Percentiles rank a stretch among this genome's conserved stretches.
Conservation (phyloP, 306 rosid species). For the Leucaena leucocephala region DNA sequence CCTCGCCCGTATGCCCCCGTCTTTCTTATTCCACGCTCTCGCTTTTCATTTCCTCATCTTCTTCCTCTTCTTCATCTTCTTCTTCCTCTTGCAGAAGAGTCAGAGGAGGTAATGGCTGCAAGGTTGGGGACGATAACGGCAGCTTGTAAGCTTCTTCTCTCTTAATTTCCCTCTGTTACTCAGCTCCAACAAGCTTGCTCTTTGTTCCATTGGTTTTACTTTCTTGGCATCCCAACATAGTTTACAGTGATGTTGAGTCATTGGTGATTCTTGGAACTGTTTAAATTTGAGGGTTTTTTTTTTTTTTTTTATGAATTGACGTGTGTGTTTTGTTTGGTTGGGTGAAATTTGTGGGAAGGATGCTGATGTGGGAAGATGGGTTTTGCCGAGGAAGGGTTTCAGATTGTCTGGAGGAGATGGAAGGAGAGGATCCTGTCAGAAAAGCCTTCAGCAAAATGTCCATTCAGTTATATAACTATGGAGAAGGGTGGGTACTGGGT, state of each 20-base stretch:
- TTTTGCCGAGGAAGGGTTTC: conserved; percentile 82
- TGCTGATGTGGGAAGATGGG: conserved; percentile 99
- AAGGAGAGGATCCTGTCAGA: conserved; percentile 92
- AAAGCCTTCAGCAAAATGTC: conserved; percentile 99
- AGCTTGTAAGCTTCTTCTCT: conserved; percentile 66
- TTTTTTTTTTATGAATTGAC: background rate
- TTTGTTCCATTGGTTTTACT: background rate
- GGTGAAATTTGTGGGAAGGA: conserved; percentile 53
- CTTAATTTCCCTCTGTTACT: background rate
- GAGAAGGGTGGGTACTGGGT: conserved; percentile 99
- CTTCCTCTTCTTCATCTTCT: conserved; percentile 40
- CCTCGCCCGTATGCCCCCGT: conserved; percentile 87
- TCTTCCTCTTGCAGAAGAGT: conserved; percentile 68
- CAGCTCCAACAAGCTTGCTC: background rate
- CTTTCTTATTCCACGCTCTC: conserved; percentile 20
- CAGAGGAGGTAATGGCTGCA: conserved; percentile 98
- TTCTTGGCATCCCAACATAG: background rate
- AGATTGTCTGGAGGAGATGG: conserved; percentile 81
- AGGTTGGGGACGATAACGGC: conserved; percentile 98
- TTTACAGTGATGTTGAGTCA: background rate
- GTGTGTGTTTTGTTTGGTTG: background rate
- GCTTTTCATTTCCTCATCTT: conserved; percentile 36
- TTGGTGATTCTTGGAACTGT: conserved; percentile 26
- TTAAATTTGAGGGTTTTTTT: conserved; percentile 1
- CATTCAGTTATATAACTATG: conserved; percentile 98